Evolutionary conservation across 257 asterid genomes (phyloP).

Genomic region (Haberlea rhodopensis): DNA sequence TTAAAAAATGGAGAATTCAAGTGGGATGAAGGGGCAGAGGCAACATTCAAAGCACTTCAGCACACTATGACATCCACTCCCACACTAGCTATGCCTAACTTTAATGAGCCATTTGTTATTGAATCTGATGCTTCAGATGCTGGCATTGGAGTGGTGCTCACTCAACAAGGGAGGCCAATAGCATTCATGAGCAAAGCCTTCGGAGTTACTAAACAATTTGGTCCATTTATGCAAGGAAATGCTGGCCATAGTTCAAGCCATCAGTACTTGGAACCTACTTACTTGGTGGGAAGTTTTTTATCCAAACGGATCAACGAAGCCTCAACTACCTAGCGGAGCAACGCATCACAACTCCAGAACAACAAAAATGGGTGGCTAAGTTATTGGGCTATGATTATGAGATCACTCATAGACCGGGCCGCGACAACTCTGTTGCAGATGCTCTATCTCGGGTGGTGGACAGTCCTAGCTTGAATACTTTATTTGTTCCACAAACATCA

Average conservation of each 20-base stretch:
- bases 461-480: no score
- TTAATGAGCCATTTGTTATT: background rate
- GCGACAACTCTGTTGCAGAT: conserved; percentile 5
- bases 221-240: background rate
- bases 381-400: conserved; percentile 1
- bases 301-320: background rate
- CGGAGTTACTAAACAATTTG: background rate
- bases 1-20: background rate
- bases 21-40: background rate
- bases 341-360: background rate
- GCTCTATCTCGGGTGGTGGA: conserved; percentile 6
- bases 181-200: background rate
- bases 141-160: background rate
- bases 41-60: background rate
- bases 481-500: no score
- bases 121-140: background rate
- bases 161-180: background rate
- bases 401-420: background rate
- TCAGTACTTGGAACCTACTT: background rate
- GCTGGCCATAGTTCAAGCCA: background rate
- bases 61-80: background rate
- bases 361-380: conserved; percentile 14
- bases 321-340: background rate
- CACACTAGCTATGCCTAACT: background rate
- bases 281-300: background rate